Conservation (phyloP, 768 basidiomycete genomes). For the Ramaria sp. region DNA sequence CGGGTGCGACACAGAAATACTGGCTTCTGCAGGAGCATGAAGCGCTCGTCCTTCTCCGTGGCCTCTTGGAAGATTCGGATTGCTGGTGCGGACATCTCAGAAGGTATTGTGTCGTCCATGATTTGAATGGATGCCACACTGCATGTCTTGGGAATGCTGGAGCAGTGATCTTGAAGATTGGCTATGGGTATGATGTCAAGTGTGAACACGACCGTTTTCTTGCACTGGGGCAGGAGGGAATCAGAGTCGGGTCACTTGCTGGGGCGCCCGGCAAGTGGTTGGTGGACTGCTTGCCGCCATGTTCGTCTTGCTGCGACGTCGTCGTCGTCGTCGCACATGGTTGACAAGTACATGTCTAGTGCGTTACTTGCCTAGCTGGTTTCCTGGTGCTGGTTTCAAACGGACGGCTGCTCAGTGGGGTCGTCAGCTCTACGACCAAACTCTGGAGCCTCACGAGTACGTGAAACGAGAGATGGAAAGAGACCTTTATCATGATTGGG, state of each 20-base stretch:
- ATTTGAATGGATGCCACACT: neutral
- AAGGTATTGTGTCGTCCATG: slow-evolving; percentile 18
- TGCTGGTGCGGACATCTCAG: slow-evolving; percentile 27
- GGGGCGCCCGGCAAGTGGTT: slow-evolving; percentile 25
- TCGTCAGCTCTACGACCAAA: neutral
- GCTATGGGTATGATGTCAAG: slow-evolving; percentile 31
- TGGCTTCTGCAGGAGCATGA: slow-evolving; percentile 28
- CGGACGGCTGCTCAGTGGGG: slow-evolving; percentile 5
- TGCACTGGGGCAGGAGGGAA: slow-evolving; percentile 21
- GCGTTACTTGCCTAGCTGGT: slow-evolving; percentile 15
- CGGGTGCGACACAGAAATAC: slow-evolving; percentile 25
- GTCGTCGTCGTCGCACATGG: neutral
- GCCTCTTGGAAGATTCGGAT: slow-evolving; percentile 22
- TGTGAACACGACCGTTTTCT: slow-evolving; percentile 26
- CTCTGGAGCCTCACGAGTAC: slow-evolving; percentile 3
- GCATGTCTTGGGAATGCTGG: slow-evolving; percentile 23
- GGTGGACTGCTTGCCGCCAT: slow-evolving; percentile 30
- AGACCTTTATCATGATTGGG: neutral
- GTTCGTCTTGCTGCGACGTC: slow-evolving; percentile 17
- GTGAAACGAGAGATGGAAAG: slow-evolving; percentile 5
- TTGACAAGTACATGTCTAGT: slow-evolving; percentile 5
- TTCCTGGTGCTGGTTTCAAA: slow-evolving; percentile 19
- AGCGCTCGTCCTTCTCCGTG: slow-evolving; percentile 22
- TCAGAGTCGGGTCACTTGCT: slow-evolving; percentile 17
- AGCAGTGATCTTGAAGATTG: slow-evolving; percentile 26